Percentiles rank a stretch among this genome's conserved stretches.
Conservation (phyloP, 805 yeast genomes). For the Starmerella stellata region DNA sequence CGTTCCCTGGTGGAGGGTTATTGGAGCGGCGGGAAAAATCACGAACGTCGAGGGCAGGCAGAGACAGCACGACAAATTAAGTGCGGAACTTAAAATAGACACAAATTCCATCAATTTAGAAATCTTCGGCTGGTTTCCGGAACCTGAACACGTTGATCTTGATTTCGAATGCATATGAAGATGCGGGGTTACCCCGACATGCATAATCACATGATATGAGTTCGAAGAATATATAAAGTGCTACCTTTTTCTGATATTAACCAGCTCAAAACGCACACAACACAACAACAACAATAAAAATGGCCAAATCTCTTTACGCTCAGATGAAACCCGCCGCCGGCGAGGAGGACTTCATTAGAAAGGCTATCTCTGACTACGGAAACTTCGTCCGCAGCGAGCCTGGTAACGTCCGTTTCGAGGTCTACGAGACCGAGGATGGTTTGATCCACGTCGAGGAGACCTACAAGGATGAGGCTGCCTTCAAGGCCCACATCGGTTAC, state of each 20-base stretch:
- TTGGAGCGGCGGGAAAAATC: constrained; percentile 44
- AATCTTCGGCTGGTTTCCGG: constrained; percentile 56
- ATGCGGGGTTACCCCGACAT: constrained; percentile 1
- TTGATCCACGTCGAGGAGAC: constrained; percentile 19
- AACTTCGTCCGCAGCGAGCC: constrained; percentile 17
- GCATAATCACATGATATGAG: background rate
- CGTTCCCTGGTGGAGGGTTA: constrained; percentile 72
- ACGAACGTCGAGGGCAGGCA: constrained; percentile 32
- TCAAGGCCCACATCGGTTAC: constrained; percentile 18
- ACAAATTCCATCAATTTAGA: constrained; percentile 27
- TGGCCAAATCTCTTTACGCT: constrained; percentile 15
- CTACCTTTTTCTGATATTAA: background rate
- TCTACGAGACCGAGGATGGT: constrained; percentile 16
- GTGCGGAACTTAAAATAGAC: constrained; percentile 29
- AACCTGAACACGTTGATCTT: constrained; percentile 14
- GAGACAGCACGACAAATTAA: constrained; percentile 31
- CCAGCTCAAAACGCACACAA: background rate
- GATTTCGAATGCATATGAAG: constrained; percentile 7
- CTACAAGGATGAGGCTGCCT: constrained; percentile 18
- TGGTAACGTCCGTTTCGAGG: constrained; percentile 19
- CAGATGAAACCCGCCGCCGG: constrained; percentile 17
- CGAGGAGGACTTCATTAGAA: constrained; percentile 13
- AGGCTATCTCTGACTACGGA: constrained; percentile 15
- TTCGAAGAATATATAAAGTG: background rate
- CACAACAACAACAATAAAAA: constrained; percentile 1